Evolutionary conservation across 352 stramenopile genomes (phyloP), one percentile per base, ranked within the genome.

Genomic region (Phytophthora sojae): DNA sequence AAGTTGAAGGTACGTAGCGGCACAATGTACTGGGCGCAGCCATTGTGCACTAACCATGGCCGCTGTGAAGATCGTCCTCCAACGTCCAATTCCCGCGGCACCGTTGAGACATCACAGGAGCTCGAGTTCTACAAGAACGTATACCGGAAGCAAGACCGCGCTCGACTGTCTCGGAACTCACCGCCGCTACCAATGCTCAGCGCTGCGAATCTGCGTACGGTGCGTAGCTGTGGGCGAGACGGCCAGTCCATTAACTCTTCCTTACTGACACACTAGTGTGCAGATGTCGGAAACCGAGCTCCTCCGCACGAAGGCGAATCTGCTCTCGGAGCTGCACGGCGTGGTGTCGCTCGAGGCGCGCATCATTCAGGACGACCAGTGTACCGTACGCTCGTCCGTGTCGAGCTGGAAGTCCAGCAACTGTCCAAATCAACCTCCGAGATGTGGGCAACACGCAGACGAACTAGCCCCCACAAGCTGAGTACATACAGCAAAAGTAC

Each of bases 361-460:
- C 0, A 75, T 90, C 62, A 67, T 91, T 4, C 66, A 84, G 45
- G 86, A 92, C 51, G 83, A 92, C 57, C 80, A 92, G 67, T 84
- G 80, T 50, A 92, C 82, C 0, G 63, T 93, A 7, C 80, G 79
- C n/a, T 93, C 86, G 11, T 77, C 82, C 9, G 82, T 93, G 39
- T 93, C 86, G 19, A 93, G 86, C 69, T 93, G 83, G 81, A 89
- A 90, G 53, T 91, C 85, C 12, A 62, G 54, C 17, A 65, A 73
- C 57, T 67, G 64, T 8, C 37, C 55, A 30, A 30, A 42, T 42
- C 35, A 42, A 44, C 66, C 45, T 55, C 39, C 51, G 26, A 53
- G 29, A 21, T 69, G 52, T 55, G 55, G 11, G 11, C 35, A 42
- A 14, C 35, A 14, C 35, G 14, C 35, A 32, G 58, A 21, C 32